Conservation (phyloP, 2,329 filamentous ascomycete genomes). For the Xylariaceae sp. region DNA sequence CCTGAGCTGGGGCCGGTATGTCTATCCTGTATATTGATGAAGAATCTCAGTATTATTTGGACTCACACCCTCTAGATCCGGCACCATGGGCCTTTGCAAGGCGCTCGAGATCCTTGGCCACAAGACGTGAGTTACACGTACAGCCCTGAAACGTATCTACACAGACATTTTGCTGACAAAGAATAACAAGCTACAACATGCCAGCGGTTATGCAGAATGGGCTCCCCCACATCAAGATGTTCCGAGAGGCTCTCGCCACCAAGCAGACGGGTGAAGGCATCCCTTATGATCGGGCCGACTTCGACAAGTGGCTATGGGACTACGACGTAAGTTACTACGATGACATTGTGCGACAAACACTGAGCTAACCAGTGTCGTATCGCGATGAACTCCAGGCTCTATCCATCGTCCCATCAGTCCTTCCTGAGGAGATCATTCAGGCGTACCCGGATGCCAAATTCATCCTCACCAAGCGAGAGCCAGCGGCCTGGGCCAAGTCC, state of each 20-base stretch:
- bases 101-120: constrained; percentile 10
- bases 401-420: constrained; percentile 10
- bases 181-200: constrained; percentile 9
- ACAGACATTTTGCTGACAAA: constrained; percentile 3
- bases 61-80: too few relatives aligned
- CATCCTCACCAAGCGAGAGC: constrained; percentile 9
- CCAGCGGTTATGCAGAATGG: constrained; percentile 1
- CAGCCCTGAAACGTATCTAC: neutral
- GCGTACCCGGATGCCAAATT: constrained; percentile 14
- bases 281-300: constrained; percentile 14
- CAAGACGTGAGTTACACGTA: constrained; percentile 6
- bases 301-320: constrained; percentile 13
- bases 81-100: constrained; percentile 10
- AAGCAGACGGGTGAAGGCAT: constrained; percentile 3
- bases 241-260: constrained; percentile 11
- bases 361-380: neutral
- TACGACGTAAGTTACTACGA: constrained; percentile 8
- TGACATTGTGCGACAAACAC: neutral
- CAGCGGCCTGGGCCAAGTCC: constrained; percentile 8
- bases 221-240: constrained; percentile 10
- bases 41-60: too few relatives aligned
- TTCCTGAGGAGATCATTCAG: constrained; percentile 9
- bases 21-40: too few relatives aligned
- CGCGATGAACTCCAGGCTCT: constrained; percentile 6
- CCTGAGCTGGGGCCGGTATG: too few relatives aligned